These are phyloP conservation scores for Phytopythium oedochilum DNA, from an alignment of 352 stramenopile genomes.

Conservation along the genomic window DNA sequence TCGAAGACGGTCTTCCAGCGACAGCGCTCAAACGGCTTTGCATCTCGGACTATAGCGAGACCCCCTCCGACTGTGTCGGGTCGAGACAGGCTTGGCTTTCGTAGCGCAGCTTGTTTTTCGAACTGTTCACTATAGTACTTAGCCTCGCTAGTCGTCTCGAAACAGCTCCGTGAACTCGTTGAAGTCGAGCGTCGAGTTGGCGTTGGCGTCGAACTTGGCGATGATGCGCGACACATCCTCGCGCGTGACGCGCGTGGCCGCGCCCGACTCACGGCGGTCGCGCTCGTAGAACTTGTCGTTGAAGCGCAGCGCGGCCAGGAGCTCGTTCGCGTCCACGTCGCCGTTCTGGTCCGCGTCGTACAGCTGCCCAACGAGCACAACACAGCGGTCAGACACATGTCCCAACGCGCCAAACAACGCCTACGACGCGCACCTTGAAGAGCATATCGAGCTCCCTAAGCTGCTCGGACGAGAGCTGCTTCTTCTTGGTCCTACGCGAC, in stretches of 20 bases:
- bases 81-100: too few species aligned
- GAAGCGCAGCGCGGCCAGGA: conserved; percentile 60
- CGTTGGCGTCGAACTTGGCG: conserved; percentile 68
- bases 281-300: conserved; percentile 73
- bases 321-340: conserved; percentile 61
- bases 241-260: conserved; percentile 23
- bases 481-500: conserved; percentile 41
- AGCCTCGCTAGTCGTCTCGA: conserved; percentile 45
- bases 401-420: background rate
- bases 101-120: too few species aligned
- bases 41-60: too few species aligned
- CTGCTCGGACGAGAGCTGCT: conserved; percentile 48
- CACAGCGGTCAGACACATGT: too few species aligned
- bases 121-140: too few species aligned
- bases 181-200: conserved; percentile 68
- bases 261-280: conserved; percentile 11
- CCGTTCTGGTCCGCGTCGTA: conserved; percentile 69
- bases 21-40: too few species aligned
- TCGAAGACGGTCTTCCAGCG: too few species aligned
- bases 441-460: conserved; percentile 56
- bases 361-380: conserved; percentile 16
- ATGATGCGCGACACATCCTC: conserved; percentile 72
- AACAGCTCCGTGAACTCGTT: conserved; percentile 81
- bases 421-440: conserved; percentile 30
- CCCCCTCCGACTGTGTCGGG: too few species aligned